Percentiles rank a stretch among this genome's conserved stretches.
Evolutionary conservation across 73 alveolate species (phyloP).

Genomic region (Chromera velia): DNA sequence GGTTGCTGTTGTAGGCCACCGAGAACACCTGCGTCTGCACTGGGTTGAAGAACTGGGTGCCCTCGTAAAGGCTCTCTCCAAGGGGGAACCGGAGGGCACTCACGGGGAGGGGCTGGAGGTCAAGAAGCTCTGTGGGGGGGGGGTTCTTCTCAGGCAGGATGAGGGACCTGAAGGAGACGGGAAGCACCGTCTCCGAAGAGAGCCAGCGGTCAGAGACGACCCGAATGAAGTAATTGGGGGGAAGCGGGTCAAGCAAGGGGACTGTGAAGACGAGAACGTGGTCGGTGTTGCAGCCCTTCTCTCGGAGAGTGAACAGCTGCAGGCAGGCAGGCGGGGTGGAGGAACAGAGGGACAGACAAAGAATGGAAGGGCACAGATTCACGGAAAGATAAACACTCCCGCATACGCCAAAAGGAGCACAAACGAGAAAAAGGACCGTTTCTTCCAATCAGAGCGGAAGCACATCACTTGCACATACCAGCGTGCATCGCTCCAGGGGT

Average conservation of each 20-base stretch:
- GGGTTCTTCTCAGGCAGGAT: constrained; percentile 91
- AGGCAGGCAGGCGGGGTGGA: background rate
- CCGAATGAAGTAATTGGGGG: constrained; percentile 76
- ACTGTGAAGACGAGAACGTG: constrained; percentile 83
- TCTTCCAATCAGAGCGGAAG: too few relatives aligned
- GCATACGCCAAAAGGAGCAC: too few relatives aligned
- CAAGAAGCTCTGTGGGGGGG: constrained; percentile 36
- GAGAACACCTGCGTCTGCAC: constrained; percentile 81
- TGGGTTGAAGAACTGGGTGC: constrained; percentile 66
- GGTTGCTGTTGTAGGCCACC: constrained; percentile 68
- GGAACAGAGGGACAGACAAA: too few relatives aligned
- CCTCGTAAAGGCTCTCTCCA: constrained; percentile 58
- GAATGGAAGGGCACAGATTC: too few relatives aligned
- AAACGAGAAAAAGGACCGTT: too few relatives aligned
- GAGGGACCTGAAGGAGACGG: constrained; percentile 87
- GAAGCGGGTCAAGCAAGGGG: constrained; percentile 91
- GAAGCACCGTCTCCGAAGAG: constrained; percentile 77
- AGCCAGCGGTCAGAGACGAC: constrained; percentile 83
- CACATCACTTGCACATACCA: too few relatives aligned
- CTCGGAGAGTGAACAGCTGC: background rate
- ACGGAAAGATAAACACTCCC: too few relatives aligned
- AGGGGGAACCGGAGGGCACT: constrained; percentile 60
- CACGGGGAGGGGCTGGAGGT: constrained; percentile 59
- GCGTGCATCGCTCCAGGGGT: too few relatives aligned
- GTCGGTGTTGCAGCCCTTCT: constrained; percentile 50